Percentiles rank a stretch among this genome's conserved stretches.
Conservation (phyloP, 768 basidiomycete species). For the Mycena alexandri region DNA sequence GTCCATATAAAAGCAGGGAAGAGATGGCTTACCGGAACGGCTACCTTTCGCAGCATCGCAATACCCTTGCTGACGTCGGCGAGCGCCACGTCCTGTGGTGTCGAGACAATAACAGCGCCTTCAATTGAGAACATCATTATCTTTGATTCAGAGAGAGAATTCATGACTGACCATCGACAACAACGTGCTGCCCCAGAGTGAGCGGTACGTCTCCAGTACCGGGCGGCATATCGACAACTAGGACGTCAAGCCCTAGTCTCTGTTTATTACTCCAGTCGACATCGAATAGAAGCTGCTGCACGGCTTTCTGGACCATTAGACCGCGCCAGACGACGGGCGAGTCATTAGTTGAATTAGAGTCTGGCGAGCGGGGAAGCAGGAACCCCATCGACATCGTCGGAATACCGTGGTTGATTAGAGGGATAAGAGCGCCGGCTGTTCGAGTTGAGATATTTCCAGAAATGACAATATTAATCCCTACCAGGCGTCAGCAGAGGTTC, state of each 20-base stretch:
- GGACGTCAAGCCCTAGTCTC: constrained; percentile 75
- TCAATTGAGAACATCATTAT: not conserved
- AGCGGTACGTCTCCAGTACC: constrained; percentile 97
- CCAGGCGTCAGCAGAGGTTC: constrained; percentile 84
- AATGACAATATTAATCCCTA: constrained; percentile 49
- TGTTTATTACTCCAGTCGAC: constrained; percentile 82
- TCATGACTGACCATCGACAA: constrained; percentile 77
- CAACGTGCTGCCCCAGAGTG: constrained; percentile 88
- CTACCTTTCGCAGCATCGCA: constrained; percentile 90
- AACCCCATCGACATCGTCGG: constrained; percentile 99
- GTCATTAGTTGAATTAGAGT: constrained; percentile 68
- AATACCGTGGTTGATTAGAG: constrained; percentile 88
- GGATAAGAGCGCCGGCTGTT: constrained; percentile 83
- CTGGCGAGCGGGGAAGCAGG: constrained; percentile 72
- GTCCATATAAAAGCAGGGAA: not conserved
- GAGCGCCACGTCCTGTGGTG: constrained; percentile 94
- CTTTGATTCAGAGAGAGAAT: constrained; percentile 22
- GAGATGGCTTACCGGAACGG: constrained; percentile 77
- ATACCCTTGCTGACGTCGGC: constrained; percentile 94
- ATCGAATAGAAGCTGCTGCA: constrained; percentile 95
- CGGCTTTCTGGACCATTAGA: constrained; percentile 98
- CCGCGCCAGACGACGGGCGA: constrained; percentile 95
- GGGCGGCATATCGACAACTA: constrained; percentile 96
- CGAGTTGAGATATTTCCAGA: constrained; percentile 4
- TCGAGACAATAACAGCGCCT: constrained; percentile 96